These are phyloP conservation scores for Clonostachys byssicola DNA, from an alignment of 2,329 filamentous ascomycete species.

Conservation along the genomic window DNA sequence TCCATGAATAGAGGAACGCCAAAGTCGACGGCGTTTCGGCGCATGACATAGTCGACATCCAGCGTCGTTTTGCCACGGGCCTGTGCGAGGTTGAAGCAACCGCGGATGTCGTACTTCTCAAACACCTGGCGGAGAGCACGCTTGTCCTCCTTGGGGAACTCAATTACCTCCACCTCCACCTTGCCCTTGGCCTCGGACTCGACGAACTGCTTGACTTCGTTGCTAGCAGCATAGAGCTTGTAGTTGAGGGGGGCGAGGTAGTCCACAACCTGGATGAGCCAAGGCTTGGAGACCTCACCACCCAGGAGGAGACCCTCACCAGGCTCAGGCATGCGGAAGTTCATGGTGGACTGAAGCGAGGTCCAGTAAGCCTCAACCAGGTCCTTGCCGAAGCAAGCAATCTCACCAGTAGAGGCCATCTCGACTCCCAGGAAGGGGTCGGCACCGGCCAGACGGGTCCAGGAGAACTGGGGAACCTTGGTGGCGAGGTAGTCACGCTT, in stretches of 20 bases:
- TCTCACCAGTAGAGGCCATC: slow-evolving; percentile 95
- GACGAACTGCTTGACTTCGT: slow-evolving; percentile 77
- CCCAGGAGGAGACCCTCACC: slow-evolving; percentile 95
- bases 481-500: slow-evolving; percentile 92
- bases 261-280: slow-evolving; percentile 76
- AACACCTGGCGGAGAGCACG: slow-evolving; percentile 91
- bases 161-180: slow-evolving; percentile 80
- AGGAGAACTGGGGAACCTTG: slow-evolving; percentile 98
- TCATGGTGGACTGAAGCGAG: slow-evolving; percentile 95
- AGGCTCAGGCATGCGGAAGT: slow-evolving; percentile 93
- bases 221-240: slow-evolving; percentile 85
- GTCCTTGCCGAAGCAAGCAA: slow-evolving; percentile 97
- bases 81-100: slow-evolving; percentile 91
- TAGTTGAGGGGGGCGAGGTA: slow-evolving; percentile 87
- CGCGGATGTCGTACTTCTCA: slow-evolving; percentile 92
- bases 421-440: slow-evolving; percentile 98
- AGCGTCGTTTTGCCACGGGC: slow-evolving; percentile 76
- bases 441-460: slow-evolving; percentile 94
- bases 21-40: slow-evolving; percentile 96
- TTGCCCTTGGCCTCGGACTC: slow-evolving; percentile 66
- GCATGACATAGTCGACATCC: slow-evolving; percentile 98
- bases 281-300: slow-evolving; percentile 69
- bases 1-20: slow-evolving; percentile 98
- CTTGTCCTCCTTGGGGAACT: slow-evolving; percentile 97
- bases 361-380: slow-evolving; percentile 97